phyloP scores from a whole-genome alignment of 306 rosid species.

The Lotus japonicus region DNA sequence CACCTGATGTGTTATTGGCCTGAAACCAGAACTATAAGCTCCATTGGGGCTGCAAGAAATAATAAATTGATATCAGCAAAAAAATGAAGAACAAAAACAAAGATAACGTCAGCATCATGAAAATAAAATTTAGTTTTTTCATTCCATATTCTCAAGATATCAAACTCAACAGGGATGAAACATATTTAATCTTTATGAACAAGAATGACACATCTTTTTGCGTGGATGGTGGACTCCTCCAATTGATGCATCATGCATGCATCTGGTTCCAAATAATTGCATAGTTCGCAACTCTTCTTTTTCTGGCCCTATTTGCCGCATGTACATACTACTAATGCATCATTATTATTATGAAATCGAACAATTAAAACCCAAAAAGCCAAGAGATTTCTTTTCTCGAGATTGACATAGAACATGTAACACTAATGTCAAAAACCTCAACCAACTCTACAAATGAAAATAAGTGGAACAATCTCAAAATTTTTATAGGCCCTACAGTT shows the following conservation, averaged over 20 bases:
- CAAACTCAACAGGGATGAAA: background rate
- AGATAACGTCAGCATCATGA: background rate
- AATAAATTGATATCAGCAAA: slow-evolving; percentile 14
- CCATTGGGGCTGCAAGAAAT: slow-evolving; percentile 77
- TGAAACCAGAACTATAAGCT: slow-evolving; percentile 96
- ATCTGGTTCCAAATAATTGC: background rate
- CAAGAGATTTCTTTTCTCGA: background rate
- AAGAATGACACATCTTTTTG: slow-evolving; percentile 1
- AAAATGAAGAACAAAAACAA: background rate
- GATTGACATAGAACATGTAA: background rate
- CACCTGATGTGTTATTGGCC: slow-evolving; percentile 98
- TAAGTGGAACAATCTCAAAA: background rate
- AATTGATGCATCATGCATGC: background rate
- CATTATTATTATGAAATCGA: background rate
- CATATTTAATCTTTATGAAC: background rate
- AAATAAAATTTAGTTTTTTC: background rate
- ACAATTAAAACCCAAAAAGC: background rate
- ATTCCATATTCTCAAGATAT: background rate
- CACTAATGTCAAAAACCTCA: background rate
- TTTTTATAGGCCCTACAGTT: background rate
- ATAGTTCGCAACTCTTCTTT: background rate
- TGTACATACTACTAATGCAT: background rate
- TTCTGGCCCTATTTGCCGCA: background rate
- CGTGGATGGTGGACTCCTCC: background rate
- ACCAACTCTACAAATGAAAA: background rate